Base-by-base conservation (phyloP, 768 basidiomycete genomes). In the Antrodiella citrinella region DNA sequence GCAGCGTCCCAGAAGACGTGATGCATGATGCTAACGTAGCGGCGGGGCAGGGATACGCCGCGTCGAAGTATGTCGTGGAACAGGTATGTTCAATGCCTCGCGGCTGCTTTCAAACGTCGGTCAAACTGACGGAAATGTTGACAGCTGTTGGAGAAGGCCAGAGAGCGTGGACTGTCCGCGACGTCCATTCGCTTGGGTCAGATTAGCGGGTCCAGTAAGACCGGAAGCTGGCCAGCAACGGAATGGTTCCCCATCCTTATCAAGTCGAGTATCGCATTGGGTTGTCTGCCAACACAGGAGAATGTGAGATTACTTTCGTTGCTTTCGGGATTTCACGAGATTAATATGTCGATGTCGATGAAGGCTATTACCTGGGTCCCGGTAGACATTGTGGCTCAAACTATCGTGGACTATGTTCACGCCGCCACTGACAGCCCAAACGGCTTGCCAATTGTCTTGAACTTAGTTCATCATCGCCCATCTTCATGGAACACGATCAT, bases 31-130 rank as follows among this genome's bases (percentile, higher is more conserved):
- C 56, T 26, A 49, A 23, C 11, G 49, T 60, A 22, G 63, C 69
- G 0, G 48, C 66, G 18, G 65, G 66, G 3, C 55, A 58, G 13
- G 72, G 72, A 0, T 72, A 72, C 49, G 54, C 60, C 2, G 66
- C 69, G 55, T 67, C 65, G 0, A 73, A 73, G 58, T 71, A 67
- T 65, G 69, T 71, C 2, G 66, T 68, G 0, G 70, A 72, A 45
- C 52, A 59, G 30, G 54, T 73, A 7, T 55, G 55, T 44, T 46
- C 10, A 3, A 19, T 44, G 1, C n/a, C 41, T 9, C 19, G 9
- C 21, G 10, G 21, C 7, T 18, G 21, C 18, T 22, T 9, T 2
- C 26, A 12, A 15, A 9, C 4, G 2, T 35, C 41, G 7, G 15
- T n/a, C 41, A 9, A 43, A 18, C 10, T 38, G 10, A 38, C 35